A percentile compares a stretch with the other conserved stretches of the same genome.
Evolutionary conservation across 495 filamentous ascomycete genomes (phyloP).

Genomic region (Annulohypoxylon bovei): DNA sequence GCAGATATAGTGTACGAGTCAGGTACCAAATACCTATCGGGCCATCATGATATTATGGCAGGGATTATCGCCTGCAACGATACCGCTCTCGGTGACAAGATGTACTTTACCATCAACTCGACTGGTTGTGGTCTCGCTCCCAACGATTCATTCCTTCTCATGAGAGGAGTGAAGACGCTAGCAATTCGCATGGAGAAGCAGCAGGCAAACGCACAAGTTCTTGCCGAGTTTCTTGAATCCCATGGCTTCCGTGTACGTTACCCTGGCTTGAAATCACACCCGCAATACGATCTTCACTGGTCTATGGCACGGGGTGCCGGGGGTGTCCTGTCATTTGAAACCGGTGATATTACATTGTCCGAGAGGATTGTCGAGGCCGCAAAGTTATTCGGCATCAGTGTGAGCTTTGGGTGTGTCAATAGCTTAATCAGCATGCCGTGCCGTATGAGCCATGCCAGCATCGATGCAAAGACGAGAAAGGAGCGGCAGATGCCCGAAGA

Average conservation of each 20-base stretch:
- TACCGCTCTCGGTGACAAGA: constrained; percentile 78
- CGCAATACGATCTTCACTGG: constrained; percentile 95
- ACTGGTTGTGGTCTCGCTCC: constrained; percentile 93
- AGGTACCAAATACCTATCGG: constrained; percentile 96
- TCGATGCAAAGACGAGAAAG: constrained; percentile 89
- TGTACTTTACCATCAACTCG: constrained; percentile 96
- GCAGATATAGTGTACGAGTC: constrained; percentile 97
- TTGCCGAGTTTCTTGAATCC: constrained; percentile 90
- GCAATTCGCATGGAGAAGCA: constrained; percentile 99
- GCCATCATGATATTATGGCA: constrained; percentile 99
- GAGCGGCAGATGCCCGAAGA: constrained; percentile 96
- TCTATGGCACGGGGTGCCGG: constrained; percentile 93
- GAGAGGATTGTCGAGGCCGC: constrained; percentile 95
- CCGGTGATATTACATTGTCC: constrained; percentile 79
- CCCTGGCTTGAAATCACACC: constrained; percentile 90
- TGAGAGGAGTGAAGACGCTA: constrained; percentile 94
- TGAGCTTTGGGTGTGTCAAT: constrained; percentile 98
- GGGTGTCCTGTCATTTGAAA: constrained; percentile 95
- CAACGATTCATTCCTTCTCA: constrained; percentile 93
- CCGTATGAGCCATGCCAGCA: constrained; percentile 98
- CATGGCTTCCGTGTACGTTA: constrained; percentile 96
- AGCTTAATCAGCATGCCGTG: constrained; percentile 99
- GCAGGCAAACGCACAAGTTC: constrained; percentile 87
- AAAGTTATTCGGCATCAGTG: constrained; percentile 90
- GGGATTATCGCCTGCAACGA: constrained; percentile 93